Percentiles rank a stretch among this genome's conserved stretches.
Evolutionary conservation across 495 filamentous ascomycete species (phyloP).

Genomic region (Diplogelasinospora grovesii): DNA sequence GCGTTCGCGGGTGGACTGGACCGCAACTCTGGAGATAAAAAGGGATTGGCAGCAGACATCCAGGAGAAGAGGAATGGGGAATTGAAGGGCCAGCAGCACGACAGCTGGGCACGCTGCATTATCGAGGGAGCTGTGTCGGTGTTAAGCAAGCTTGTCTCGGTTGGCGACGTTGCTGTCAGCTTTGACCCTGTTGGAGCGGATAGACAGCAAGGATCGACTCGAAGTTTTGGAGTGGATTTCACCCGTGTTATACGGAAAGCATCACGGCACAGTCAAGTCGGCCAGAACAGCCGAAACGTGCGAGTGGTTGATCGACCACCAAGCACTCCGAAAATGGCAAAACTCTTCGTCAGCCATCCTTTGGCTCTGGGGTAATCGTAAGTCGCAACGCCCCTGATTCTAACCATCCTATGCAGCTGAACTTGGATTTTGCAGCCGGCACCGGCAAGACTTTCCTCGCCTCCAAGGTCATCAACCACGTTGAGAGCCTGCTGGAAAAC

Average conservation of each 20-base stretch:
- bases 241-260: conserved; percentile 6
- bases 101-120: no score
- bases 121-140: no score
- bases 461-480: conserved; percentile 27
- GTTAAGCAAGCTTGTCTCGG: no score
- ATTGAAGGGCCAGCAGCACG: no score
- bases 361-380: conserved; percentile 13
- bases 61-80: no score
- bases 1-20: no score
- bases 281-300: conserved; percentile 10
- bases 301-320: conserved; percentile 13
- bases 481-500: conserved; percentile 10
- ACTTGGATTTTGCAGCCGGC: conserved; percentile 11
- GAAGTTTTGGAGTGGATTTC: conserved; percentile 22
- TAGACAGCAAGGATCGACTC: conserved; percentile 5
- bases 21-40: no score
- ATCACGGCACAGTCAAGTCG: conserved; percentile 12
- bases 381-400: no score
- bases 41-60: no score
- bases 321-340: conserved; percentile 10
- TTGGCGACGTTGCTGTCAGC: no score
- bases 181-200: conserved; percentile 1
- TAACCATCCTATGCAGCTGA: neutral
- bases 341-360: conserved; percentile 8
- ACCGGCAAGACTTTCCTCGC: conserved; percentile 34